phyloP scores from a whole-genome alignment of 805 yeast genomes.

The Saccharomycopsis synnaedendra region DNA sequence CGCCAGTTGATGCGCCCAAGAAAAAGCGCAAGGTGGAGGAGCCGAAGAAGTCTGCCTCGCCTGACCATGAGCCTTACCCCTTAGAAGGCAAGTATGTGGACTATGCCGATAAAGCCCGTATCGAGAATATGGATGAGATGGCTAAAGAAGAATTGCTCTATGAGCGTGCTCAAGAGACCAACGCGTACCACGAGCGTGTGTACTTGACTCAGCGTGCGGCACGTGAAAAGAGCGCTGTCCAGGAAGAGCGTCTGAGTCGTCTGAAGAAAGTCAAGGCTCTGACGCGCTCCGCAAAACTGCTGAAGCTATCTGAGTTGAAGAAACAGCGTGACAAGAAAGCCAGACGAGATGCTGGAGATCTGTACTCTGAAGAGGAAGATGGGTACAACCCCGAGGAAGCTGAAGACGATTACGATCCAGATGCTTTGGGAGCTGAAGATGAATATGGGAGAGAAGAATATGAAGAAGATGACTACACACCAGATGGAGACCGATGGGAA shows the following conservation, averaged over 20 bases:
- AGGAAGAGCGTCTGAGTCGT: slow-evolving; percentile 32
- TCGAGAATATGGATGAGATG: slow-evolving; percentile 74
- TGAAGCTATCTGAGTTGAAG: slow-evolving; percentile 60
- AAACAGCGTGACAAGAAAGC: slow-evolving; percentile 62
- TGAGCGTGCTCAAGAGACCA: slow-evolving; percentile 88
- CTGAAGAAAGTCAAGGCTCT: slow-evolving; percentile 22
- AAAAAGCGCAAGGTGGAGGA: slow-evolving; percentile 31
- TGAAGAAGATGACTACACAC: slow-evolving; percentile 30
- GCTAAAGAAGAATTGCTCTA: slow-evolving; percentile 84
- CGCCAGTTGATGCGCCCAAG: slow-evolving; percentile 22
- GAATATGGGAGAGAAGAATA: slow-evolving; percentile 22
- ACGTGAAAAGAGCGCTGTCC: slow-evolving; percentile 31
- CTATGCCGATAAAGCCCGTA: slow-evolving; percentile 57
- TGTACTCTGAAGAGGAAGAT: slow-evolving; percentile 33
- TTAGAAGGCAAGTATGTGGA: slow-evolving; percentile 84
- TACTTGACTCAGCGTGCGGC: slow-evolving; percentile 71
- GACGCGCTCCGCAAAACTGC: slow-evolving; percentile 27
- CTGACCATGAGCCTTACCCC: slow-evolving; percentile 70
- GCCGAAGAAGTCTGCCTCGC: slow-evolving; percentile 21
- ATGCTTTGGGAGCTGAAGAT: slow-evolving; percentile 34
- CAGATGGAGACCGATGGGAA: slow-evolving; percentile 33
- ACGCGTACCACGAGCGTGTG: slow-evolving; percentile 73
- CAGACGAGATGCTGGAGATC: slow-evolving; percentile 30
- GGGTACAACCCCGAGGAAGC: slow-evolving; percentile 38
- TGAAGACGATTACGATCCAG: slow-evolving; percentile 32